phyloP scores from a whole-genome alignment of 768 basidiomycete species.

The Coprinopsis cinerea region DNA sequence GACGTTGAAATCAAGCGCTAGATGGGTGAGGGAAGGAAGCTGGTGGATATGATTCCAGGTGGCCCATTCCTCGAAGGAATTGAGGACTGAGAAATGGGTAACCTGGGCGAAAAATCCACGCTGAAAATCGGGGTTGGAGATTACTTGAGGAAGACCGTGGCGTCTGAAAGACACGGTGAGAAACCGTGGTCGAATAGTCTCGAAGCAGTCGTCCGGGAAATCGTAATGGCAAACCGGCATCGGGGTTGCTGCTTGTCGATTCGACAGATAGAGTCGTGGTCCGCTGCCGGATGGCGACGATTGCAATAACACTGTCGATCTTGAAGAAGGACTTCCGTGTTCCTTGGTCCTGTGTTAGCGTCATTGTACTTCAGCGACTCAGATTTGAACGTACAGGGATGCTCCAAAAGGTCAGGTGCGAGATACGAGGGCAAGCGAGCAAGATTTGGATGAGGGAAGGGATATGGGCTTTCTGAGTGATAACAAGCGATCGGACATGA shows the following conservation, averaged over 20 bases:
- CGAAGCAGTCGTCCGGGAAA: constrained; percentile 11
- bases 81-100: constrained; percentile 11
- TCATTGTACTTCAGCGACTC: too few species aligned
- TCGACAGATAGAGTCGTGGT: not conserved
- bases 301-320: too few species aligned
- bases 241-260: not conserved
- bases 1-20: constrained; percentile 8
- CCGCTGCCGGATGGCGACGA: not conserved
- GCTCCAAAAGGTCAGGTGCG: constrained; percentile 5
- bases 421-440: constrained; percentile 3
- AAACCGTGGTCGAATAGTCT: constrained; percentile 6
- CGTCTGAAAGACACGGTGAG: constrained; percentile 1
- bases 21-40: constrained; percentile 5
- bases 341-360: too few species aligned
- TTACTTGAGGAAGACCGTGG: not conserved
- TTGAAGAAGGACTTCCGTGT: too few species aligned
- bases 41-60: not conserved
- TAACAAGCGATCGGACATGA: constrained; percentile 6
- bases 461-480: constrained; percentile 7
- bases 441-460: constrained; percentile 7
- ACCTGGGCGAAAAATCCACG: constrained; percentile 1
- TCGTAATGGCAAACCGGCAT: not conserved
- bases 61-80: constrained; percentile 7
- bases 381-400: constrained; percentile 1
- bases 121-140: constrained; percentile 5